Percentiles rank a stretch among this genome's conserved stretches.
Conservation (phyloP, 2,329 filamentous ascomycete genomes). For the Hirsutella thompsonii region DNA sequence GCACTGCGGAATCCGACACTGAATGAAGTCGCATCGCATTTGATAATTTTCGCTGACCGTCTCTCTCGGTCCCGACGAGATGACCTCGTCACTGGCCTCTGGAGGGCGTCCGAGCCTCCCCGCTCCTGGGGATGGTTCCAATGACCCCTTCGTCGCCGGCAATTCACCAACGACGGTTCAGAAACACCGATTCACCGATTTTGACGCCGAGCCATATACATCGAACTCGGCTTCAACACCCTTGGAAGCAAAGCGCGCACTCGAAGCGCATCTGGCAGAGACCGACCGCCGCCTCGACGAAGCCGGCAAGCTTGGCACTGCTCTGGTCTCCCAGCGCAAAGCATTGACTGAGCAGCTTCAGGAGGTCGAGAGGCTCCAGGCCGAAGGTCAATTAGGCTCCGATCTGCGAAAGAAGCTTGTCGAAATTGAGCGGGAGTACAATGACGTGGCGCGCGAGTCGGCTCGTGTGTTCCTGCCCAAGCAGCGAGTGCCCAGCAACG, state of each 20-base stretch:
- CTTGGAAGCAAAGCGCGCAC: slow-evolving; percentile 71
- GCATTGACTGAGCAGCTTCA: slow-evolving; percentile 70
- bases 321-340: slow-evolving; percentile 75
- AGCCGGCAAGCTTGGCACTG: slow-evolving; percentile 76
- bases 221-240: slow-evolving; percentile 68
- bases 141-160: slow-evolving; percentile 46
- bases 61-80: slow-evolving; percentile 10
- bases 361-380: slow-evolving; percentile 69
- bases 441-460: slow-evolving; percentile 82
- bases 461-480: slow-evolving; percentile 80
- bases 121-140: slow-evolving; percentile 19
- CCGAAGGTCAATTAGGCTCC: slow-evolving; percentile 65
- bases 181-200: slow-evolving; percentile 65
- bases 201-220: slow-evolving; percentile 69
- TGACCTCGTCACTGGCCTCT: slow-evolving; percentile 30
- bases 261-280: slow-evolving; percentile 85
- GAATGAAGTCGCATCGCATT: not conserved
- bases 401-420: slow-evolving; percentile 72
- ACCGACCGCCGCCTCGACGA: slow-evolving; percentile 87
- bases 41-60: not conserved
- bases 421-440: slow-evolving; percentile 89
- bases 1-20: not conserved
- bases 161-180: slow-evolving; percentile 21
- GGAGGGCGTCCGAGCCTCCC: slow-evolving; percentile 27
- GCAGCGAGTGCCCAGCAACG: slow-evolving; percentile 63